Conservation (phyloP, 2,329 filamentous ascomycete species). For the Escovopsis sp. region DNA sequence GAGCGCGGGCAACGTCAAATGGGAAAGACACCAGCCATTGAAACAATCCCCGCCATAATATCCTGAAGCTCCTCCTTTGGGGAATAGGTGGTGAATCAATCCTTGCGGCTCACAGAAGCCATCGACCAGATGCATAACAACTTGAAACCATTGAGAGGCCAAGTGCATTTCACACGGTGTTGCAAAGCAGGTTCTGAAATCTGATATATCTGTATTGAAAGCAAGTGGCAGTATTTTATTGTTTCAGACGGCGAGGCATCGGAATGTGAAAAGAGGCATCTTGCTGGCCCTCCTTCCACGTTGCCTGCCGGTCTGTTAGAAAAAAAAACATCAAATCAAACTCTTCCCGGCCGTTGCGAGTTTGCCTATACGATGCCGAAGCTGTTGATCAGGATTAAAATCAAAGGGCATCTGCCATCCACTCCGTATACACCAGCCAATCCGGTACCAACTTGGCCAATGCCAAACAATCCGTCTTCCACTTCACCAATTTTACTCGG, state of each 20-base stretch:
- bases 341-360: constrained; percentile 24
- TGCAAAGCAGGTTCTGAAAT: neutral
- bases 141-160: too few species aligned
- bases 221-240: constrained; percentile 36
- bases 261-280: constrained; percentile 41
- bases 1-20: too few species aligned
- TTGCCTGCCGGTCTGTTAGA: constrained; percentile 24
- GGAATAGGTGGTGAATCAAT: too few species aligned
- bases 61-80: too few species aligned
- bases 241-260: constrained; percentile 42
- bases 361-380: constrained; percentile 34
- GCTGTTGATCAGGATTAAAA: constrained; percentile 32
- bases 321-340: constrained; percentile 20
- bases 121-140: too few species aligned
- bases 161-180: too few species aligned
- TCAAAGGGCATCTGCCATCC: constrained; percentile 42
- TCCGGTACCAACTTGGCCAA: constrained; percentile 25
- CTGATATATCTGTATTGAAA: constrained; percentile 18
- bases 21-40: too few species aligned
- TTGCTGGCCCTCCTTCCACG: constrained; percentile 32
- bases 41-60: too few species aligned
- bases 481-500: constrained; percentile 34
- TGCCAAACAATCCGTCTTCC: constrained; percentile 14
- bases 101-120: too few species aligned
- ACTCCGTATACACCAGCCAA: constrained; percentile 50